Base-by-base conservation (phyloP, 805 yeast species). In the Ogataea chonburiensis region DNA sequence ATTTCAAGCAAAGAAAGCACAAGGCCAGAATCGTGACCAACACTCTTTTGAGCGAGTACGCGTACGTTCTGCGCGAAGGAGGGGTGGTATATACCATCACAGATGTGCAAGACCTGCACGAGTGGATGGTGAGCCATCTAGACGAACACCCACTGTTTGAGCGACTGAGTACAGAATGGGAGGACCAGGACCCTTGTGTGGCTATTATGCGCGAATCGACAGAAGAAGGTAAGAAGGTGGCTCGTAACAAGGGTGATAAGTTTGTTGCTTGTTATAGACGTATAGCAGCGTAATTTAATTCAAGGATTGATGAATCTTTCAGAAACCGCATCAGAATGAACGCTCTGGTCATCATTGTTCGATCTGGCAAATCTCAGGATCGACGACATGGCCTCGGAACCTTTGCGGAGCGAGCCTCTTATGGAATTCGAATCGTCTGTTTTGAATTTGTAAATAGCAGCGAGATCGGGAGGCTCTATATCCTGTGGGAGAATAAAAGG, bases 161-260 rank as follows among this genome's bases (percentile, higher is more conserved):
- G 62, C 75, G 97, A 49, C 72, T 88, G 46, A 64, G 73, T 27
- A 67, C 75, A 43, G 89, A 84, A 45, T 87, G 94, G 86, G 97
- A 89, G 63, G 58, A 61, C 3, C 62, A 68, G 15, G 98, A 93
- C 61, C 66, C 67, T 45, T 89, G 98, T 64, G 98, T 89, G 15
- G 64, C 73, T 43, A 75, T 86, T 33, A 93, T 93, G 98, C 77
- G 77, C 40, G 79, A 81, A 43, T 81, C 93, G n/a, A 93, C 98
- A 1, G 98, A 93, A 63, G 98, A 93, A 63, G 98, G 98, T 40
- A 89, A 93, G 65, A 93, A 93, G 63, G 98, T 93, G 23, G 81
- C 79, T 30, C 77, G 98, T 55, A 93, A 93, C 58, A 73, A 81
- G 26, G 98, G 98, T 19, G 70, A 68, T 45, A 93, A 93, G 60